Evolutionary conservation across 345 rosid genomes (phyloP).

Genomic region (Carallia brachiata): DNA sequence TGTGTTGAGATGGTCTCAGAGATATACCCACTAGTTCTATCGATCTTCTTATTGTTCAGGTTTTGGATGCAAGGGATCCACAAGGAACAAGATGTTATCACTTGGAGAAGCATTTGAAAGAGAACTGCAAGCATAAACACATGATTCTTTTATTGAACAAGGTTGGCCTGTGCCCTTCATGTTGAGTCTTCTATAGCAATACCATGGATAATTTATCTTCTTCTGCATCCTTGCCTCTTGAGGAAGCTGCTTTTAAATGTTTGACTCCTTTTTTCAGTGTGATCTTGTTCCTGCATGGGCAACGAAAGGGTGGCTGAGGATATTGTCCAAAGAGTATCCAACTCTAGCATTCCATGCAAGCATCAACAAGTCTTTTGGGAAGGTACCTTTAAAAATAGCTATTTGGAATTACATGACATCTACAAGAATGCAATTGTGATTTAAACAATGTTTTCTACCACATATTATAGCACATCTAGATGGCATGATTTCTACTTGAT

Average conservation of each 20-base stretch:
- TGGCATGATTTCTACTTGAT: too few relatives aligned
- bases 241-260: slow-evolving; percentile 6
- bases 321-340: slow-evolving; percentile 87
- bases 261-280: slow-evolving; percentile 43
- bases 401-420: background rate
- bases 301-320: slow-evolving; percentile 89
- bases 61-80: slow-evolving; percentile 96
- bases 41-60: slow-evolving; percentile 37
- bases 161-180: slow-evolving; percentile 39
- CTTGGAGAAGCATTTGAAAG: slow-evolving; percentile 83
- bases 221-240: background rate
- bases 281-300: slow-evolving; percentile 98
- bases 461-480: too few relatives aligned
- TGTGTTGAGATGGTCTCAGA: background rate
- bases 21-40: background rate
- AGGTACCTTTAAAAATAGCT: slow-evolving; percentile 41
- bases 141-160: slow-evolving; percentile 89
- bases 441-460: background rate
- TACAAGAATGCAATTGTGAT: background rate
- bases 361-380: slow-evolving; percentile 84
- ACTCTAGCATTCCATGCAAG: slow-evolving; percentile 98
- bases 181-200: background rate
- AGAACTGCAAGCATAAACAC: slow-evolving; percentile 87
- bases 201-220: background rate
- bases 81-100: slow-evolving; percentile 90